Evolutionary conservation across 2,329 filamentous ascomycete genomes (phyloP), one percentile per base, ranked within the genome.

Genomic region (Neophaeococcomyces aloes): DNA sequence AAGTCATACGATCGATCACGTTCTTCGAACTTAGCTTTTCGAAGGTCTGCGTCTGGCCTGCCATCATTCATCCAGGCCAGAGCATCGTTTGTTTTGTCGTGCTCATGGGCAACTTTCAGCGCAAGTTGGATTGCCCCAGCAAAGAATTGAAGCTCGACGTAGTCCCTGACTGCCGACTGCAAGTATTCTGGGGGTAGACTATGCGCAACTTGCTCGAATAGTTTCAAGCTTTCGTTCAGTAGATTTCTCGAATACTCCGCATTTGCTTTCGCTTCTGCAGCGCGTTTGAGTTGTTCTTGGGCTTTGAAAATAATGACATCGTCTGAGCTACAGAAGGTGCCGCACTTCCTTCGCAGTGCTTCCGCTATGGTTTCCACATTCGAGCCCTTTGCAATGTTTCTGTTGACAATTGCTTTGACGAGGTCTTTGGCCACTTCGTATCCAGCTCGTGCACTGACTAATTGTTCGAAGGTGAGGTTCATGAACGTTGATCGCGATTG

Each of bases 231-330:
- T 61, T 96, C 89, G 54, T 88, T 88, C 17, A 98, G 72, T 29
- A 94, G 68, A 34, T 80, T 79, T 27, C 88, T 79, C 4, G 83
- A 85, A 41, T 78, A 71, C 53, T 88, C 89, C 3, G 79, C 79
- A 57, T 87, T 86, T 3, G 74, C 69, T 7, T 79, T 78, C 37
- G 84, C 78, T 60, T 95, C 88, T 2, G 81, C 79, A 1, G 89
- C 89, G 53, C 86, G 78, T 69, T 94, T 93, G 42, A 96, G 69
- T 56, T 89, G 84, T 63, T 98, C 91, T 60, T 96, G 89, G 0
- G 91, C 91, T 65, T 94, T 96, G 78, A 98, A 98, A 54, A 95
- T 89, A 51, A 96, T 80, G 1, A 96, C 91, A 66, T 98, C 91
- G 52, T 98, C 89, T 0, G 89, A 81, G 57, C 88, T 95, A 63